These are phyloP conservation scores for Pseudocercospora fuligena DNA, from an alignment of 2,329 filamentous ascomycete genomes.

Conservation along the genomic window DNA sequence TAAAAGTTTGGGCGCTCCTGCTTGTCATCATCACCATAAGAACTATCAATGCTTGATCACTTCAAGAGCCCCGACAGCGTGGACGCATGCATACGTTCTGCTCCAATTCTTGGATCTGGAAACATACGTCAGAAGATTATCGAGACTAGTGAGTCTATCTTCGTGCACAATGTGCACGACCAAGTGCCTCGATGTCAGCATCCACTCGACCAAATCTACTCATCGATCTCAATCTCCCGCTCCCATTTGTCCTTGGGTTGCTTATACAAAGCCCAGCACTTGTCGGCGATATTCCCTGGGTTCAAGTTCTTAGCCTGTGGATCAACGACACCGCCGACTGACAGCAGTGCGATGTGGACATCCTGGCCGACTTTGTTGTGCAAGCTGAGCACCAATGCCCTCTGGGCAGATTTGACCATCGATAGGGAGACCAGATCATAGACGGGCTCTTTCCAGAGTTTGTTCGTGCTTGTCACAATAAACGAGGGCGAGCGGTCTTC, in stretches of 20 bases:
- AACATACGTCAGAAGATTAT: not conserved
- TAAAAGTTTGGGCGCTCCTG: not conserved
- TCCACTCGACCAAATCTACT: constrained; percentile 15
- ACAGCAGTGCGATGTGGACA: constrained; percentile 56
- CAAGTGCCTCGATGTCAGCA: too few relatives aligned
- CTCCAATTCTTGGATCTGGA: too few relatives aligned
- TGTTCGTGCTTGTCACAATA: constrained; percentile 54
- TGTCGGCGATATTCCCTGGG: constrained; percentile 52
- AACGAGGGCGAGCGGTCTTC: constrained; percentile 50
- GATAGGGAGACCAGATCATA: constrained; percentile 56
- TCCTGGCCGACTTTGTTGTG: constrained; percentile 47
- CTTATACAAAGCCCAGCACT: constrained; percentile 52
- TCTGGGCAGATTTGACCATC: constrained; percentile 58
- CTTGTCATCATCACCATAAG: not conserved
- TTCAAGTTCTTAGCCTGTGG: constrained; percentile 49
- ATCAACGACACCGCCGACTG: constrained; percentile 51
- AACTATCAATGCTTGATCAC: not conserved
- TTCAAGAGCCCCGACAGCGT: not conserved
- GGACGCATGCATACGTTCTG: too few relatives aligned
- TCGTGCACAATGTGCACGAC: not conserved
- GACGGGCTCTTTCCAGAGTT: constrained; percentile 54
- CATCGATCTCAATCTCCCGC: constrained; percentile 48
- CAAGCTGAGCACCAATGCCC: constrained; percentile 55
- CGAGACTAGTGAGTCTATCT: not conserved
- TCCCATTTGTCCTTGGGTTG: constrained; percentile 44